Conservation (phyloP, 257 asterid species). For the Coffea canephora region DNA sequence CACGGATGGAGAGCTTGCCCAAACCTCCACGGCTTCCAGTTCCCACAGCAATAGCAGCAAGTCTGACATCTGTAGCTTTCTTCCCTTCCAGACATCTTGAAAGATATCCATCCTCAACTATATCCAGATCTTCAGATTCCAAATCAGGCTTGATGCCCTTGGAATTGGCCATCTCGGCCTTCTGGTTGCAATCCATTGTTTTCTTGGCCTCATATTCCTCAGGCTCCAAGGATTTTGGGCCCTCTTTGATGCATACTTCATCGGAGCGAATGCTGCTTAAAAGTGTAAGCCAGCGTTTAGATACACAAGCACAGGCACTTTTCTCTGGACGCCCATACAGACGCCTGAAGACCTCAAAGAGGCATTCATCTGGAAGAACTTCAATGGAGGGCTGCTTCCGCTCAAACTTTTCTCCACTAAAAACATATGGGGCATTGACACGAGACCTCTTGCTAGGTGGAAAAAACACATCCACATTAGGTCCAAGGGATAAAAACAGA, state of each 20-base stretch:
- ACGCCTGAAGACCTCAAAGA: conserved; percentile 85
- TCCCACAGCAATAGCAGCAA: conserved; percentile 88
- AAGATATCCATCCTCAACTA: conserved; percentile 52
- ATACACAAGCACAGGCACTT: conserved; percentile 74
- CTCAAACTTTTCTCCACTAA: conserved; percentile 28
- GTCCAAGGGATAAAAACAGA: conserved; percentile 45
- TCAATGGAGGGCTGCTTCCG: conserved; percentile 64
- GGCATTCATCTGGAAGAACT: conserved; percentile 92
- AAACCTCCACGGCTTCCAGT: conserved; percentile 75
- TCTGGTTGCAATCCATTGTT: conserved; percentile 30
- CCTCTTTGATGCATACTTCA: conserved; percentile 36
- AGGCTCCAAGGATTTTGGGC: conserved; percentile 25
- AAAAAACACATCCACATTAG: conserved; percentile 62
- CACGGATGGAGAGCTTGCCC: conserved; percentile 85
- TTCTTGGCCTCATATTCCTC: conserved; percentile 27
- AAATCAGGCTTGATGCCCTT: conserved; percentile 22
- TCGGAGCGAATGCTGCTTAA: conserved; percentile 67
- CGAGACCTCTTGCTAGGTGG: conserved; percentile 84
- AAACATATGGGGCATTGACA: conserved; percentile 60
- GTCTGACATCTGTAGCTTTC: conserved; percentile 80
- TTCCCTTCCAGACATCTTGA: conserved; percentile 85
- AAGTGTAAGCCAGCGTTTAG: conserved; percentile 92
- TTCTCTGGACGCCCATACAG: conserved; percentile 66
- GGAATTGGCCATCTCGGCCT: conserved; percentile 26
- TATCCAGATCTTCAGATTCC: conserved; percentile 33